These are phyloP conservation scores for Willaertia magna DNA, from an alignment of 208 protist species.

Conservation along the genomic window DNA sequence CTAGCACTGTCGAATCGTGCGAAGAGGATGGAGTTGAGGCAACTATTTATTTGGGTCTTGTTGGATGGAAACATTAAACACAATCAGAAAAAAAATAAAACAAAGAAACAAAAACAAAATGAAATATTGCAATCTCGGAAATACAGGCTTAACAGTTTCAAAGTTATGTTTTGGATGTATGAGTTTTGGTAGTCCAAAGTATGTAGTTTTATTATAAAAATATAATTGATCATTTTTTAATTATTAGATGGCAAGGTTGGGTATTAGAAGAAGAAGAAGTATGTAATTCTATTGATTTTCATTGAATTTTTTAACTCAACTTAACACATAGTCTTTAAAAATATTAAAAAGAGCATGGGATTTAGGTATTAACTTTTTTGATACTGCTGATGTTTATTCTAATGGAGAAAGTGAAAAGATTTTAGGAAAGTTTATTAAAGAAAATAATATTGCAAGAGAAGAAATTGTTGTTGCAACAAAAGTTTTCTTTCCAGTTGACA, in stretches of 20 bases:
- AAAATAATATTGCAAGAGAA: neutral
- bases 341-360: neutral
- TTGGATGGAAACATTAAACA: no score
- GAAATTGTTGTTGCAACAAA: neutral
- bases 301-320: no score
- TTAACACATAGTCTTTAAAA: no score
- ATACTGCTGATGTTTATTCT: neutral
- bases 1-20: no score
- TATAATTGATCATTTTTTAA: no score
- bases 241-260: neutral
- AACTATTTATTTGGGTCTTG: no score
- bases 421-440: neutral
- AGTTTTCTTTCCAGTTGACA: neutral
- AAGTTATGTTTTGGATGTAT: neutral
- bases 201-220: no score
- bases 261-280: neutral
- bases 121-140: neutral
- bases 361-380: neutral
- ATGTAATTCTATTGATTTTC: no score
- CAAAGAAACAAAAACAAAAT: no score
- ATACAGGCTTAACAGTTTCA: neutral
- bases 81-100: neutral
- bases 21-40: no score
- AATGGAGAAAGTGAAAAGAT: neutral
- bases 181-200: neutral